phyloP scores from a whole-genome alignment of 2,329 filamentous ascomycete genomes.

The Monosporascus ibericus region DNA sequence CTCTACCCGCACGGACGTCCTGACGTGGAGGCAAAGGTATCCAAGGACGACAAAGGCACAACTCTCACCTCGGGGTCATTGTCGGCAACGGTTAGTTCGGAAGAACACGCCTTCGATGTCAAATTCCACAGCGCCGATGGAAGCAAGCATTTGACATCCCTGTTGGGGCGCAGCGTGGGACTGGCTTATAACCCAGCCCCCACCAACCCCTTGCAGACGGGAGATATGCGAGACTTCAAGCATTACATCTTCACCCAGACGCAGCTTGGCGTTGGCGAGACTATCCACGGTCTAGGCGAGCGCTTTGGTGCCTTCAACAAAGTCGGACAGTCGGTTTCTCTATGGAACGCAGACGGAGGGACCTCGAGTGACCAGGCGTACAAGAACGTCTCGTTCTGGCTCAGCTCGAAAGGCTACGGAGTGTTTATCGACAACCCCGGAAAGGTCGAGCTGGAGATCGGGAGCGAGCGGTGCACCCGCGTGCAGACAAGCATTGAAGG shows the following conservation, averaged over 20 bases:
- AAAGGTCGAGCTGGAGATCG: conserved; percentile 65
- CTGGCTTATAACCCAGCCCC: conserved; percentile 50
- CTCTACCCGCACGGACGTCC: conserved; percentile 49
- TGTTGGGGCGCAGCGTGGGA: conserved; percentile 49
- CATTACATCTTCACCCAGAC: conserved; percentile 55
- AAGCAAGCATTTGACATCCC: conserved; percentile 46
- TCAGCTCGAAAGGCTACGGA: conserved; percentile 69
- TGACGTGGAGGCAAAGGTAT: conserved; percentile 30
- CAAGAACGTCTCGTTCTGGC: conserved; percentile 66
- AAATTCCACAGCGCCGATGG: conserved; percentile 45
- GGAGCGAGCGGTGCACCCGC: conserved; percentile 65
- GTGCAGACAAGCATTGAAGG: conserved; percentile 64
- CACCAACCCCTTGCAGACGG: conserved; percentile 45
- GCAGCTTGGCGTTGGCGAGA: conserved; percentile 52
- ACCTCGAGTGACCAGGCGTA: conserved; percentile 66
- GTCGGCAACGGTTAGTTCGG: conserved; percentile 43
- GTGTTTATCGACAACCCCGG: conserved; percentile 69
- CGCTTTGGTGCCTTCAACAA: conserved; percentile 73
- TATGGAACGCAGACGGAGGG: conserved; percentile 60
- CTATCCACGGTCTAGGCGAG: conserved; percentile 69
- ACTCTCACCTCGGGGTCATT: conserved; percentile 46
- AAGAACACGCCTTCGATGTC: conserved; percentile 48
- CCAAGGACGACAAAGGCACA: conserved; percentile 36
- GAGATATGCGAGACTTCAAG: conserved; percentile 44
- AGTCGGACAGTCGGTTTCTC: conserved; percentile 61